Conservation (phyloP, 1,284 basidiomycete genomes). For the Ganoderma lingzhi region DNA sequence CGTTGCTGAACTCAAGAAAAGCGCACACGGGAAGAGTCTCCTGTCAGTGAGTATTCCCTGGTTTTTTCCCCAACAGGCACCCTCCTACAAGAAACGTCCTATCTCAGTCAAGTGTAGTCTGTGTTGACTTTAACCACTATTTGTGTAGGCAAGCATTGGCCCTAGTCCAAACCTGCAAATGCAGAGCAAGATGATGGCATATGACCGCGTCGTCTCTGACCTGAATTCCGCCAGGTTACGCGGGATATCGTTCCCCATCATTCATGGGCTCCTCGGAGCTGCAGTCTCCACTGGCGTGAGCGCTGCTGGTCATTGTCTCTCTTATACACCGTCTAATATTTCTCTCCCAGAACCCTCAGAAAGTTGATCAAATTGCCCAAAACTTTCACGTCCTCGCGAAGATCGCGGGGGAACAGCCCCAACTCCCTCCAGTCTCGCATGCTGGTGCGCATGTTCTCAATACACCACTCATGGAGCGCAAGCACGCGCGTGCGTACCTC, state of each 20-base stretch:
- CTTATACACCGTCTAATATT: background rate
- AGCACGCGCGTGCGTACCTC: constrained; percentile 76
- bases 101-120: background rate
- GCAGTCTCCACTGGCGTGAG: constrained; percentile 68
- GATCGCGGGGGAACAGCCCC: constrained; percentile 74
- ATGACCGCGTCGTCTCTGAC: constrained; percentile 81
- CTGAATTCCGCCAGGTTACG: constrained; percentile 78
- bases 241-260: constrained; percentile 76
- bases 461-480: constrained; percentile 75
- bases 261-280: constrained; percentile 75
- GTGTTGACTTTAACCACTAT: constrained; percentile 2
- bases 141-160: constrained; percentile 54
- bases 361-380: constrained; percentile 67
- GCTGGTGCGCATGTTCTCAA: constrained; percentile 82
- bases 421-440: constrained; percentile 75
- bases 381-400: constrained; percentile 77
- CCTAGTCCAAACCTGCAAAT: constrained; percentile 75
- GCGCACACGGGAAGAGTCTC: constrained; percentile 61
- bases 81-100: background rate
- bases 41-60: constrained; percentile 54
- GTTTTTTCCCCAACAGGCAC: background rate
- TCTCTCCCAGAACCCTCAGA: constrained; percentile 44
- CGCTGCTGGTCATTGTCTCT: constrained; percentile 12
- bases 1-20: constrained; percentile 66
- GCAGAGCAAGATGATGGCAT: constrained; percentile 97